A percentile compares a stretch with the other conserved stretches of the same genome.
Conservation (phyloP, 768 basidiomycete species). For the Cystofilobasidium bisporidii region DNA sequence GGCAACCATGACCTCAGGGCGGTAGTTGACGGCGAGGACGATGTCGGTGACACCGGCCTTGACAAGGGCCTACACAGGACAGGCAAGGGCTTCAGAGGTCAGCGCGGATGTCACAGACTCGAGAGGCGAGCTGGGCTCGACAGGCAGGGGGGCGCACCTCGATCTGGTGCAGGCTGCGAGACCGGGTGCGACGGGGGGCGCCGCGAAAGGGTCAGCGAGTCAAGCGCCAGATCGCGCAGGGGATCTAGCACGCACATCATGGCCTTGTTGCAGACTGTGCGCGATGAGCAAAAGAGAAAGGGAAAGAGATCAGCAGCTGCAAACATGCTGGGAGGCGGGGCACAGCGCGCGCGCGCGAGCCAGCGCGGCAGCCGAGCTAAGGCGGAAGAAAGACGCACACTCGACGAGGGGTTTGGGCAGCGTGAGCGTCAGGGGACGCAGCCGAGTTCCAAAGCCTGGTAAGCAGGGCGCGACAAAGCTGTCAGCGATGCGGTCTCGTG, state of each 20-base stretch:
- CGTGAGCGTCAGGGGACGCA: conserved; percentile 41
- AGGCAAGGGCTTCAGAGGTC: background rate
- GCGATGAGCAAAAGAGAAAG: background rate
- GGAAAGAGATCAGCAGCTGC: too few relatives aligned
- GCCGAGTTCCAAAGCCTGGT: conserved; percentile 45
- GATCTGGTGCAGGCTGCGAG: conserved; percentile 45
- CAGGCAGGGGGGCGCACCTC: conserved; percentile 31
- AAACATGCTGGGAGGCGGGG: background rate
- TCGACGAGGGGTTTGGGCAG: conserved; percentile 46
- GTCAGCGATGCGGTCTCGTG: too few relatives aligned
- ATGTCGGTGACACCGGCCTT: conserved; percentile 47
- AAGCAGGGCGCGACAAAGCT: background rate
- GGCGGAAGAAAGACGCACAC: conserved; percentile 21
- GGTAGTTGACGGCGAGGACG: conserved; percentile 46
- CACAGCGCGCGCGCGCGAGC: background rate
- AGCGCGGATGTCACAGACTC: background rate
- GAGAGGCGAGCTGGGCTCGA: background rate
- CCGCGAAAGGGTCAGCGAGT: too few relatives aligned
- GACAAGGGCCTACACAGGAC: conserved; percentile 40
- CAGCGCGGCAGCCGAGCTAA: too few relatives aligned
- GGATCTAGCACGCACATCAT: conserved; percentile 38
- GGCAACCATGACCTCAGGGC: conserved; percentile 47
- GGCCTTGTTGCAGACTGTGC: conserved; percentile 35
- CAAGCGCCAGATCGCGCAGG: too few relatives aligned
- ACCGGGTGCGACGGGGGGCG: too few relatives aligned